Conservation (phyloP, 2,329 filamentous ascomycete genomes). For the Penicillium olsonii region DNA sequence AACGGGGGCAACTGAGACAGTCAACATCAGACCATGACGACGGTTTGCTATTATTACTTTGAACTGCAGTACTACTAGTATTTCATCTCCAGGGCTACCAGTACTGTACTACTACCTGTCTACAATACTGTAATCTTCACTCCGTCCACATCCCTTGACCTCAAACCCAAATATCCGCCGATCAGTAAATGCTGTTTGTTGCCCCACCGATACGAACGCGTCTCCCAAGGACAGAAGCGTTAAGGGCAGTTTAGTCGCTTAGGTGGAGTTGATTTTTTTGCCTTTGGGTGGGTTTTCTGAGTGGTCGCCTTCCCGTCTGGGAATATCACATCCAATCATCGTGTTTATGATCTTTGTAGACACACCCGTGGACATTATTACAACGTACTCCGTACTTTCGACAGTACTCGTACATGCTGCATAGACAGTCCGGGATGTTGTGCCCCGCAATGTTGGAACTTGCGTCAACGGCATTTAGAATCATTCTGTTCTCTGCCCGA, state of each 20-base stretch:
- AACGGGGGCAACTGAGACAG: constrained; percentile 6
- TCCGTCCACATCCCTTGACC: too few species aligned
- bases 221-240: background rate
- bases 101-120: too few species aligned
- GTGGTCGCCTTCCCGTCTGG: constrained; percentile 7
- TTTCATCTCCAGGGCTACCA: too few species aligned
- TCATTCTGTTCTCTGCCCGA: constrained; percentile 1
- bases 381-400: background rate
- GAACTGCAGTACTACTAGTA: too few species aligned
- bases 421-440: background rate
- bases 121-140: too few species aligned
- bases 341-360: too few species aligned
- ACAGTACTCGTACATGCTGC: background rate
- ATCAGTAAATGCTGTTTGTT: constrained; percentile 3
- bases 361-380: too few species aligned
- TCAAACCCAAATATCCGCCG: constrained; percentile 5
- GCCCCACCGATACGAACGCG: constrained; percentile 4
- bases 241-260: constrained; percentile 4
- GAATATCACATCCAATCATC: constrained; percentile 3
- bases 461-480: background rate
- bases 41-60: background rate
- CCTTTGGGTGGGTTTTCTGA: background rate
- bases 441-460: background rate
- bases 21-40: constrained; percentile 1
- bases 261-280: constrained; percentile 3